phyloP scores from a whole-genome alignment of 176 grass and related monocot genomes.

The Oryza glumipatula region DNA sequence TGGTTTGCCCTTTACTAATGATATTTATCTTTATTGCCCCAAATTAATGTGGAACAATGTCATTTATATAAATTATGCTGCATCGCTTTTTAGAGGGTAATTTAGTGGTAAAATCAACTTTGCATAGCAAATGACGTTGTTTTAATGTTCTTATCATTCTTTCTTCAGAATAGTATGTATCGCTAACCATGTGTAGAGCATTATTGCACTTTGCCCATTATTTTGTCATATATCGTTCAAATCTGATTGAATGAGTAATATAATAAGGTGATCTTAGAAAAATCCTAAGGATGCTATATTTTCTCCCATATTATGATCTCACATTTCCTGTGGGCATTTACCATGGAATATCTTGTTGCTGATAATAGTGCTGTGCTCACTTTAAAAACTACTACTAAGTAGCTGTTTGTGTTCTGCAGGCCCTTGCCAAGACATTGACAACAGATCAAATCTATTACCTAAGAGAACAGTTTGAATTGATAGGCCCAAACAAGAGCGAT shows the following conservation, averaged over 20 bases:
- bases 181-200: background rate
- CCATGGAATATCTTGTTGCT: conserved; percentile 17
- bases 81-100: background rate
- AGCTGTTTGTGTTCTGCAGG: conserved; percentile 48
- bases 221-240: background rate
- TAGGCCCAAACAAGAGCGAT: conserved; percentile 65
- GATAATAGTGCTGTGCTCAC: background rate
- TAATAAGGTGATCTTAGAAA: background rate
- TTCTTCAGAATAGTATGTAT: conserved; percentile 12
- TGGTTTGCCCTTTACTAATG: conserved; percentile 23
- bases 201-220: background rate
- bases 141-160: background rate
- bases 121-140: background rate
- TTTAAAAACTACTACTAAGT: conserved; percentile 17
- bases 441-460: conserved; percentile 68
- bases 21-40: background rate
- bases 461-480: conserved; percentile 59
- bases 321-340: conserved; percentile 24
- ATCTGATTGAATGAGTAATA: too few relatives aligned
- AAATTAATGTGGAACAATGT: background rate
- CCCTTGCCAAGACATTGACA: conserved; percentile 71
- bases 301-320: background rate
- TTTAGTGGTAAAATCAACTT: conserved; percentile 5
- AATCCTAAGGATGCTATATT: background rate
- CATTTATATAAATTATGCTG: background rate